Base-by-base conservation (phyloP, 345 rosid species). In the Sonneratia caseolaris region DNA sequence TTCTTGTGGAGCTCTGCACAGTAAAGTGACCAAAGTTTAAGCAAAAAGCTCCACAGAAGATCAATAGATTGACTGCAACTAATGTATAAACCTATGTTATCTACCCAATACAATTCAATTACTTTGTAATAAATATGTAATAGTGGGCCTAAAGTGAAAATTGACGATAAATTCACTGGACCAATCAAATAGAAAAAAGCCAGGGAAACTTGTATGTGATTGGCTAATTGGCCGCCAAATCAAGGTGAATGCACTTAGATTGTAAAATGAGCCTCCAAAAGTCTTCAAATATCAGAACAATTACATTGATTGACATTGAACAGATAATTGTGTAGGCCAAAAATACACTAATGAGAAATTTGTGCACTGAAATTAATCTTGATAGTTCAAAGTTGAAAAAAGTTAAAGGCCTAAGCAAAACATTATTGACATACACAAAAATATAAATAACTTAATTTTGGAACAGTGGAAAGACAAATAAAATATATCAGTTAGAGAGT, bases 1-100 rank as follows among this genome's bases (percentile, higher is more conserved):
- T 91, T 91, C 88, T 91, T 91, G 89, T 89, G 97, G 69, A 91
- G 93, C 84, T 91, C 94, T 91, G 64, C 49, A 56, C 3, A 70
- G 37, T 22, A 66, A 22, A 65, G 59, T 4, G 12, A 38, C 3
- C 36, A 0, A n/a, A 65, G 49, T 7, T 14, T 64, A 3, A 56
- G 4, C 3, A 68, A 12, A 68, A 38, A 47, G 27, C 56, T 42
- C 2, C 5, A 59, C 7, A 22, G 14, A 21, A 62, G 19, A 10
- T 62, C 0, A 3, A 62, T 3, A 62, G 66, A 62, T 35, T 1
- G 19, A 9, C 64, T 14, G 8, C 19, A 53, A 53, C 19, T 53
- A 13, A 59, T 22, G 35, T 38, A 38, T 14, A 71, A 71, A 12
- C 22, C 42, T 10, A 42, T 27, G 40, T 55, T 12, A 13, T 59